A percentile compares a stretch with the other conserved stretches of the same genome.
Evolutionary conservation across 192 early-diverging fungal genomes (phyloP).

Genomic region (Podila verticillata): DNA sequence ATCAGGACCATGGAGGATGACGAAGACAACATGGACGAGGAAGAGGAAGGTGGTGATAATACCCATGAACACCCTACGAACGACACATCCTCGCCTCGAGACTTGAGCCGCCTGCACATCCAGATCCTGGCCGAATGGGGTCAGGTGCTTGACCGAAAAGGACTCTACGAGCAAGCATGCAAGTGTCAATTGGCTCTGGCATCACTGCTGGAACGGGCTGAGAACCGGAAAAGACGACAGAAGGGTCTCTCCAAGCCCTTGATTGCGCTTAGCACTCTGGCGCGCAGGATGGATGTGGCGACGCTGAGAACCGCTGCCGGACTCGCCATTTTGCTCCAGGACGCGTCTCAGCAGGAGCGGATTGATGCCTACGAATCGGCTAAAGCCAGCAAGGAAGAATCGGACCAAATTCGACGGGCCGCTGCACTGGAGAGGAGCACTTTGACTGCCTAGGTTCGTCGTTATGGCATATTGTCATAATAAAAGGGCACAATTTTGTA

Average conservation of each 20-base stretch:
- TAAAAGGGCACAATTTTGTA: no score
- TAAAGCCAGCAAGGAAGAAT: neutral
- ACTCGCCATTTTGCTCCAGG: constrained; percentile 35
- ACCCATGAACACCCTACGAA: neutral
- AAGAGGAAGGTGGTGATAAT: neutral
- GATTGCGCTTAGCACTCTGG: constrained; percentile 34
- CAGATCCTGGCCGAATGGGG: constrained; percentile 47
- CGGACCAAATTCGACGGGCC: constrained; percentile 6
- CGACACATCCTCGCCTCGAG: neutral
- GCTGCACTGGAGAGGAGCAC: neutral
- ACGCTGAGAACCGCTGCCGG: constrained; percentile 36
- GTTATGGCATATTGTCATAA: no score
- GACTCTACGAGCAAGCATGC: constrained; percentile 34
- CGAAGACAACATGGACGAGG: constrained; percentile 1
- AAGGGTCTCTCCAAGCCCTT: no score
- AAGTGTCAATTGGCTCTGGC: constrained; percentile 42
- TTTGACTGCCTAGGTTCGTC: no score
- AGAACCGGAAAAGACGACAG: neutral
- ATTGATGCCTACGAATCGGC: constrained; percentile 9
- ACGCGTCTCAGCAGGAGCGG: constrained; percentile 18
- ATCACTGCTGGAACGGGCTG: neutral
- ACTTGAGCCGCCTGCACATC: constrained; percentile 8
- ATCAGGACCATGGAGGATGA: constrained; percentile 31
- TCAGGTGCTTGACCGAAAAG: constrained; percentile 14
- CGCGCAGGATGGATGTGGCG: constrained; percentile 20